phyloP scores from a whole-genome alignment of 2,329 filamentous ascomycete genomes.

The Sclerotinia borealis region DNA sequence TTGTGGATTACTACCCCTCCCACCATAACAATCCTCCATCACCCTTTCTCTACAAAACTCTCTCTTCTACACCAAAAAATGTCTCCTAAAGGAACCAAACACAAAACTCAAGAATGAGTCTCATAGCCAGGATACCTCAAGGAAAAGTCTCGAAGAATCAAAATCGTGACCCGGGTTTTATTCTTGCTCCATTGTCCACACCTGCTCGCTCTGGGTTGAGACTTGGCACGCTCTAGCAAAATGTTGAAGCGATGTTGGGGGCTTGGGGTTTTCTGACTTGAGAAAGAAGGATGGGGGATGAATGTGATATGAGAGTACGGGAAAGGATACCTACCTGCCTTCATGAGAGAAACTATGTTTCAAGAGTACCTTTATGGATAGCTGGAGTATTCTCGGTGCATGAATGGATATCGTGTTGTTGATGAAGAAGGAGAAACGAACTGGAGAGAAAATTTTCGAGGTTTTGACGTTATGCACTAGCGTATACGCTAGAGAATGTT shows the following conservation, averaged over 20 bases:
- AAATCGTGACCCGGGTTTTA: slow-evolving; percentile 34
- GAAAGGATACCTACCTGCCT: background rate
- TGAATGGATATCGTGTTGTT: background rate
- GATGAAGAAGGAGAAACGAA: background rate
- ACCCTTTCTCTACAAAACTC: background rate
- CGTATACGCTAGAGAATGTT: background rate
- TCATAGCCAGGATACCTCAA: slow-evolving; percentile 23
- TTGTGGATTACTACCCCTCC: background rate
- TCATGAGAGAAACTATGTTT: background rate
- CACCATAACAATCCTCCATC: background rate
- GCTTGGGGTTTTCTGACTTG: background rate
- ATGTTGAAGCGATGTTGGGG: slow-evolving; percentile 28
- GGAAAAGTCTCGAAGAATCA: slow-evolving; percentile 35
- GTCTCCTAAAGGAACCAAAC: slow-evolving; percentile 38
- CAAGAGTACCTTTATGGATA: background rate
- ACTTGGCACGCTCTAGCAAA: slow-evolving; percentile 51
- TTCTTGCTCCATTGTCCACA: slow-evolving; percentile 55
- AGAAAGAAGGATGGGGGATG: background rate
- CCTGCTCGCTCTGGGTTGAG: slow-evolving; percentile 44
- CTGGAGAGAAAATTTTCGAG: background rate
- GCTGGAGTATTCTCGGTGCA: background rate
- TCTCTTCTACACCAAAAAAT: slow-evolving; percentile 24
- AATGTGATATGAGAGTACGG: background rate
- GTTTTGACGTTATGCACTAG: background rate
- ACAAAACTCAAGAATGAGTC: slow-evolving; percentile 27